phyloP scores from a whole-genome alignment of 352 stramenopile species.

The Blastocystis sp. region DNA sequence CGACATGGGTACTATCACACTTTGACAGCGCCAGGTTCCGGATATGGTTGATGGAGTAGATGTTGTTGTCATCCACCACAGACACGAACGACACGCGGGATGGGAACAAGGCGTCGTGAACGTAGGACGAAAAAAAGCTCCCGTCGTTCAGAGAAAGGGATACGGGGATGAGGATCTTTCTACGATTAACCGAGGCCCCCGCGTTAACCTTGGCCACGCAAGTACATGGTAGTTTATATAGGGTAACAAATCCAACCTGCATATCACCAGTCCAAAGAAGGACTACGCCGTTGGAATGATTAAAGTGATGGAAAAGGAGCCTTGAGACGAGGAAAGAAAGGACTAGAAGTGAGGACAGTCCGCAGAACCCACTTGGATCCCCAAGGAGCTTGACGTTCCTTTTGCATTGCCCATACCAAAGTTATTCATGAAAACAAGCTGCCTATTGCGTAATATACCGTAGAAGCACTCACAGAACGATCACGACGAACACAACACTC shows the following conservation, averaged over 20 bases:
- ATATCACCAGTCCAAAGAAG: not conserved
- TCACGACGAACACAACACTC: not conserved
- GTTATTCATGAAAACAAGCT: not conserved
- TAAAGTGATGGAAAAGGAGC: not conserved
- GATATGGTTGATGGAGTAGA: not conserved
- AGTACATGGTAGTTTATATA: constrained; percentile 40
- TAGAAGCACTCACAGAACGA: not conserved
- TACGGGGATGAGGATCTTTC: not conserved
- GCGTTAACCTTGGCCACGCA: not conserved
- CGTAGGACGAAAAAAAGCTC: not conserved
- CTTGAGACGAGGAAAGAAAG: not conserved
- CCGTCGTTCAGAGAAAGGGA: not conserved
- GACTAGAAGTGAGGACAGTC: not conserved
- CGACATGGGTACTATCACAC: not conserved
- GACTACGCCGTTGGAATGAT: constrained; percentile 18
- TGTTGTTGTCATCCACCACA: not conserved
- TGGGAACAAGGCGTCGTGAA: not conserved
- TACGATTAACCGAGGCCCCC: not conserved
- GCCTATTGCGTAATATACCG: not conserved
- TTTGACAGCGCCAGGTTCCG: not conserved
- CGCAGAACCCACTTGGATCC: not conserved
- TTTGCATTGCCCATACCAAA: not conserved
- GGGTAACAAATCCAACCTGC: not conserved
- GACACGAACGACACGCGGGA: not conserved
- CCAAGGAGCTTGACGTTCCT: not conserved